Evolutionary conservation across 148 eudicot species (phyloP).

Genomic region (Limonium bicolor): DNA sequence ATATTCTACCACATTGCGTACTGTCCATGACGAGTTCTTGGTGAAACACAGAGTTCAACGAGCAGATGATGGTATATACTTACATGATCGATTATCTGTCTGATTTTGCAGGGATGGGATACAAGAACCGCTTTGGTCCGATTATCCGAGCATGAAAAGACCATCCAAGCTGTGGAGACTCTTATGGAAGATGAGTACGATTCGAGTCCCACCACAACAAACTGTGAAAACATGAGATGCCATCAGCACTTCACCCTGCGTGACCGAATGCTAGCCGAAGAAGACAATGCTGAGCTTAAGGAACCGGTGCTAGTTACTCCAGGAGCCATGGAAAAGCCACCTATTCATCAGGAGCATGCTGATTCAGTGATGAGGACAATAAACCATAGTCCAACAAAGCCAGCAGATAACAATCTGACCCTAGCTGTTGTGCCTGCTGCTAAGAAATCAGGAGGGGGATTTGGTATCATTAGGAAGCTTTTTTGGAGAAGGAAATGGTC

Average conservation of each 20-base stretch:
- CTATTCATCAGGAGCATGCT: slow-evolving; percentile 8
- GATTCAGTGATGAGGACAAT: slow-evolving; percentile 6
- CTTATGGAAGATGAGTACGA: no score
- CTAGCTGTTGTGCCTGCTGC: slow-evolving; percentile 39
- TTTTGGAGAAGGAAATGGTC: slow-evolving; percentile 50
- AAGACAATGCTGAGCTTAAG: neutral
- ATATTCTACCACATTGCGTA: no score
- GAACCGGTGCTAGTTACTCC: neutral
- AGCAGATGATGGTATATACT: neutral
- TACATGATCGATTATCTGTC: neutral
- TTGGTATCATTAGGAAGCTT: slow-evolving; percentile 48
- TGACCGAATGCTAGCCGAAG: slow-evolving; percentile 1
- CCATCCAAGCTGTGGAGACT: no score
- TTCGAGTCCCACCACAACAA: no score
- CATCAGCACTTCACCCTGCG: neutral
- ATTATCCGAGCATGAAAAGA: neutral
- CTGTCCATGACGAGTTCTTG: neutral
- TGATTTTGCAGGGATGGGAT: slow-evolving; percentile 38
- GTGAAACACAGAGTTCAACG: neutral
- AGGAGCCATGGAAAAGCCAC: neutral
- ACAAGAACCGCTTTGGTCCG: slow-evolving; percentile 23
- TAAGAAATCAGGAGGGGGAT: slow-evolving; percentile 37
- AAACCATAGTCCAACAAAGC: neutral
- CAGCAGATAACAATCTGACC: neutral
- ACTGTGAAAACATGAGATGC: no score